Evolutionary conservation across 768 basidiomycete species (phyloP), one percentile per base, ranked within the genome.

Genomic region (Pisolithus orientalis): DNA sequence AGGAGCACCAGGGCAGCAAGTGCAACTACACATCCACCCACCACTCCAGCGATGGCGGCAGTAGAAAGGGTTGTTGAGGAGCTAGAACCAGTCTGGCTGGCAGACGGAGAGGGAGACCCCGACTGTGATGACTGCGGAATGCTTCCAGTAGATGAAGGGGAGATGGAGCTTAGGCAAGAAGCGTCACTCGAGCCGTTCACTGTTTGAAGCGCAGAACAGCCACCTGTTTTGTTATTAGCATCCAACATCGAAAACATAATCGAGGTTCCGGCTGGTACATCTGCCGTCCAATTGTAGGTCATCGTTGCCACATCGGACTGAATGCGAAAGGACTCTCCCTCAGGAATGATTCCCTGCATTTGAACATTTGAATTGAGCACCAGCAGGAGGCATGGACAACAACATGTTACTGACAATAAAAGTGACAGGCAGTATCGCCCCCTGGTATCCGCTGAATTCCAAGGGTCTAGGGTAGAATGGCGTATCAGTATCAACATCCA

Each of bases 301-400:
- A 65, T 56, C 9, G 72, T 65, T 13, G 53, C 45, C 9, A 62
- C 31, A 11, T 74, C 74, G 32, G 80, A 73, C 6, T 63, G 51
- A 13, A 87, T 57, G n/a, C 71, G 52, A 50, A 84, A 72, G 1
- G 70, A 59, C 39, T 75, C 69, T 11, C 87, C 87, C 17, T 75
- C 76, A 29, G 87, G 87, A 50, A 90, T 79, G 29, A 83, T 65
- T 25, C 76, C 85, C 80, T 86, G 37, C 37, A 38, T 38, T 47
- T 37, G 38, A 49, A 53, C 21, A 21, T 21, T 1, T 21, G 21
- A 21, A 21, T 39, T 56, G 32, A 32, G 7, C 28, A 44, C 17
- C 11, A 29, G 40, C 46, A 34, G 2, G 14, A 49, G 47, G 5
- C 39, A 24, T 39, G 45, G 5, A n/a, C 21, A 21, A 21, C 21